These are phyloP conservation scores for Colletotrichum cuscutae DNA, from an alignment of 2,329 filamentous ascomycete genomes.

Conservation along the genomic window DNA sequence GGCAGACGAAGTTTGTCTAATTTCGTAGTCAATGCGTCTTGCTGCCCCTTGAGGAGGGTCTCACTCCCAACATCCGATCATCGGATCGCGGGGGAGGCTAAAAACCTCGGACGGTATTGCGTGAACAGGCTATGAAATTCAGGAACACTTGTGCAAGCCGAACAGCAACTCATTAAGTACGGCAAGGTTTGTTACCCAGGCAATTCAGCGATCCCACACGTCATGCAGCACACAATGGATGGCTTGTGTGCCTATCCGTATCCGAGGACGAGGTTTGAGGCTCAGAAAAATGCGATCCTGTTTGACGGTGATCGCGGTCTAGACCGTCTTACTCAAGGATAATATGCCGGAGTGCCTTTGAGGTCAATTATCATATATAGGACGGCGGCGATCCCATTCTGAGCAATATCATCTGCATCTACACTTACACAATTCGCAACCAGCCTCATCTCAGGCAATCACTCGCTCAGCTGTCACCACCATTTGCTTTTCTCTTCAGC, in stretches of 20 bases:
- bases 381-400: too few species aligned
- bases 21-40: not conserved
- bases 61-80: not conserved
- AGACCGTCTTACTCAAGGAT: not conserved
- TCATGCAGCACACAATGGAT: not conserved
- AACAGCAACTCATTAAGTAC: not conserved
- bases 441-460: too few species aligned
- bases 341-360: not conserved
- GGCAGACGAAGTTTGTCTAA: not conserved
- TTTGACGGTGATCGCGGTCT: not conserved
- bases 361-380: not conserved
- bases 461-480: too few species aligned
- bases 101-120: not conserved
- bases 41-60: not conserved
- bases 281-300: not conserved
- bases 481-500: too few species aligned
- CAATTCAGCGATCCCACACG: not conserved
- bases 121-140: not conserved
- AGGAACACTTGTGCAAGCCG: not conserved
- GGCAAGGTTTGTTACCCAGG: not conserved
- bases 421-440: too few species aligned
- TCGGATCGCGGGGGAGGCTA: not conserved
- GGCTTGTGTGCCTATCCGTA: not conserved
- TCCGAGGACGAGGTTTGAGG: not conserved
- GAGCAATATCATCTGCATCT: too few species aligned